These are phyloP conservation scores for Hygrophoropsis aurantiaca DNA, from an alignment of 768 basidiomycete genomes.

Conservation along the genomic window DNA sequence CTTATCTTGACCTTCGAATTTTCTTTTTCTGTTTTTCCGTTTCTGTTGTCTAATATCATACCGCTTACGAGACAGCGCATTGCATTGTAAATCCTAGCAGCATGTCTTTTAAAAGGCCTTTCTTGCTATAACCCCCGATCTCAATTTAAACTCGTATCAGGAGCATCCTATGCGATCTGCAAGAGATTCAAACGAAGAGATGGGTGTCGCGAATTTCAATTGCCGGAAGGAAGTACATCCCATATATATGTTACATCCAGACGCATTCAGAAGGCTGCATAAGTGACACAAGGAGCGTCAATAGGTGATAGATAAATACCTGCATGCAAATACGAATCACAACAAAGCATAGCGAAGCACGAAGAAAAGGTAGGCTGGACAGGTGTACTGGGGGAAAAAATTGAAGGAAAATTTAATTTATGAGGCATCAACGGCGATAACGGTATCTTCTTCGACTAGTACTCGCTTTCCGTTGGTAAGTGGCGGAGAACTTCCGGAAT, in stretches of 20 bases:
- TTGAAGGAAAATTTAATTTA: too few species aligned
- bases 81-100: conserved; percentile 29
- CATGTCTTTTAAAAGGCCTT: conserved; percentile 20
- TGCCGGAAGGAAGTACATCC: too few species aligned
- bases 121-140: conserved; percentile 31
- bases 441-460: conserved; percentile 18
- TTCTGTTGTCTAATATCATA: conserved; percentile 17
- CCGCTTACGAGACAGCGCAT: conserved; percentile 23
- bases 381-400: too few species aligned
- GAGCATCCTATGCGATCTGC: too few species aligned
- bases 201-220: too few species aligned
- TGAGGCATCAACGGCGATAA: not conserved
- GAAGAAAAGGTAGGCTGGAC: conserved; percentile 10
- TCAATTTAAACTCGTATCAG: too few species aligned
- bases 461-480: conserved; percentile 21
- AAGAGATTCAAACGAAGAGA: not conserved
- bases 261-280: too few species aligned
- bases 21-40: conserved; percentile 12
- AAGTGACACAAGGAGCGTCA: too few species aligned
- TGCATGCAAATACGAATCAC: too few species aligned
- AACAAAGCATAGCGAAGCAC: conserved; percentile 16
- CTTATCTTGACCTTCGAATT: conserved; percentile 12
- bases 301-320: too few species aligned
- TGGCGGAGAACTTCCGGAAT: conserved; percentile 2
- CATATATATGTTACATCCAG: too few species aligned